Evolutionary conservation across 805 yeast species (phyloP).

Genomic region (Myxozyma vanderwaltii): DNA sequence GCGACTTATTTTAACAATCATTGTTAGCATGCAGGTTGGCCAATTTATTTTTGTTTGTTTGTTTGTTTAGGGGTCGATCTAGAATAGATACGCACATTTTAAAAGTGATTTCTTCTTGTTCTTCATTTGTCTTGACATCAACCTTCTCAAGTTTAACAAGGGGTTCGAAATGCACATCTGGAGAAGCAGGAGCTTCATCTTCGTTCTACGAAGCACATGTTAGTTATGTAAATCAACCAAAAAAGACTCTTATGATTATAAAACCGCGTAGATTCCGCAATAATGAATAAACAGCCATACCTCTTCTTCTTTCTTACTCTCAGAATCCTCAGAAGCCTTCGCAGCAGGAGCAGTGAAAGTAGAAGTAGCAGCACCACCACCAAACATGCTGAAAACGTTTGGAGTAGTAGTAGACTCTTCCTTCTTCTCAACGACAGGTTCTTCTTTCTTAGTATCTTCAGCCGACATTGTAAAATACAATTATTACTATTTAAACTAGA

Average conservation of each 20-base stretch:
- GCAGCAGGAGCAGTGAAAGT: slow-evolving; percentile 13
- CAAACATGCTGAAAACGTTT: slow-evolving; percentile 92
- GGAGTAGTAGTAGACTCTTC: slow-evolving; percentile 55
- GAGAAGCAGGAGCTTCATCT: slow-evolving; percentile 67
- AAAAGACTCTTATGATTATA: background rate
- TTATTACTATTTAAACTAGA: no score
- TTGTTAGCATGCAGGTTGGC: background rate
- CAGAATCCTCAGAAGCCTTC: background rate
- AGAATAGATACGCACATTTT: slow-evolving; percentile 56
- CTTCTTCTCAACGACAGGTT: slow-evolving; percentile 19
- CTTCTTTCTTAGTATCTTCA: slow-evolving; percentile 32
- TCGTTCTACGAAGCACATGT: slow-evolving; percentile 45
- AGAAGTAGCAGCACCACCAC: slow-evolving; percentile 52
- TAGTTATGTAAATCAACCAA: slow-evolving; percentile 33
- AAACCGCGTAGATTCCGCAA: background rate
- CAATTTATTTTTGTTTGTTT: no score
- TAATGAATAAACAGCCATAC: background rate
- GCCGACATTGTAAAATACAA: slow-evolving; percentile 11
- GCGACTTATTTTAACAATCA: slow-evolving; percentile 46
- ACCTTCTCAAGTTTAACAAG: slow-evolving; percentile 92
- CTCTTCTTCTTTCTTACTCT: slow-evolving; percentile 8
- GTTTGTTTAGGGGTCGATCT: no score
- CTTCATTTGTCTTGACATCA: slow-evolving; percentile 94
- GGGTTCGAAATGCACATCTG: slow-evolving; percentile 94
- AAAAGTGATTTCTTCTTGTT: slow-evolving; percentile 76